Base-by-base conservation (phyloP, 768 basidiomycete species). In the Boletus subcaerulescens region DNA sequence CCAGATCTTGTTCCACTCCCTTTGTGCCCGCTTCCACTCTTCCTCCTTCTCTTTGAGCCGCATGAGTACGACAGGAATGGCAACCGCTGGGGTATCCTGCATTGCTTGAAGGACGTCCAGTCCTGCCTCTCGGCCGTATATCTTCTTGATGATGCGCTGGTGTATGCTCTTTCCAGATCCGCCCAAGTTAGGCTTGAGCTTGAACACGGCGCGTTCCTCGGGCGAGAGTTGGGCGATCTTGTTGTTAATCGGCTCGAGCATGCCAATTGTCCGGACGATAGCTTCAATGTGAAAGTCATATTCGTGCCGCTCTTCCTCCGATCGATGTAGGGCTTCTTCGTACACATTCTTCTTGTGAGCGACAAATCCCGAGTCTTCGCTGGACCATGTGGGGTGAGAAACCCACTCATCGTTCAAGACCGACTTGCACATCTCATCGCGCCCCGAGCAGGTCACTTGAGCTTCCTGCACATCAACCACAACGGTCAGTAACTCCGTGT, bases 1-100 rank as follows among this genome's bases (percentile, higher is more conserved):
- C 97, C 97, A 99, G 48, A 98, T 90, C 70, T 96, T 91, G 74
- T 98, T 98, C 97, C 97, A 99, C 73, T 97, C 97, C 49, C 93
- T 73, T 69, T 97, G 93, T 17, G 93, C 96, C 20, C 93, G 81
- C 73, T 94, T 97, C 97, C 97, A 99, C 68, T 98, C 96, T 57
- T 93, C 93, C 67, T 98, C 96, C 74, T 98, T 98, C 71, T 89
- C 87, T 74, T 97, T 97, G 55, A 99, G 74, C 7, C 97, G 83
- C 45, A 80, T 75, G 9, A 99, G 79, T 1, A 99, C 92, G 50
- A 98, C 84, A 0, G 97, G 95, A 18, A 98, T 86, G 10, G 96
- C 91, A 15, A 87, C 74, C 14, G 84, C 84, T 0, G 97, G 96
- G 7, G 85, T 80, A n/a, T 98, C 95, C 71, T 98, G 93, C 81